These are phyloP conservation scores for Phialophora chinensis DNA, from an alignment of 2,329 filamentous ascomycete genomes.

Conservation along the genomic window DNA sequence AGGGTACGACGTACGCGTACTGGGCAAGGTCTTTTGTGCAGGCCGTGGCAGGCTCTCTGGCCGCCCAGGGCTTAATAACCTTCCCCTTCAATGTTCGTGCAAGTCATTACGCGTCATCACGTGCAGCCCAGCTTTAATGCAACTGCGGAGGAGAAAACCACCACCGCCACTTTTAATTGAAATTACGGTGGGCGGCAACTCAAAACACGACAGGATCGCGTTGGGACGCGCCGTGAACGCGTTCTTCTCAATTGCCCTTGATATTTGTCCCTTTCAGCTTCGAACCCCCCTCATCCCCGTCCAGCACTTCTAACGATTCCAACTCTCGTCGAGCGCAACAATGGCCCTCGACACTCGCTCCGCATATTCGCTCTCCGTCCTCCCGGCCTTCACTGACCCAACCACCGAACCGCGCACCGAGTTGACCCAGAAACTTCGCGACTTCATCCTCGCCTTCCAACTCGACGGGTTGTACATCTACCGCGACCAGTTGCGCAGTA, in stretches of 20 bases:
- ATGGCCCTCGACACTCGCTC: constrained; percentile 79
- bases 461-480: constrained; percentile 95
- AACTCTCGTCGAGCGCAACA: constrained; percentile 4
- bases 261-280: neutral
- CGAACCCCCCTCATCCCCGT: neutral
- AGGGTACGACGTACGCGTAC: too few relatives aligned
- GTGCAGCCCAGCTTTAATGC: neutral
- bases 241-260: neutral
- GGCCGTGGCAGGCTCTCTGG: too few relatives aligned
- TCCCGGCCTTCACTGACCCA: constrained; percentile 69
- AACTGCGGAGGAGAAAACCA: too few relatives aligned
- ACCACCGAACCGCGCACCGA: constrained; percentile 72
- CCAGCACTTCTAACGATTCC: neutral
- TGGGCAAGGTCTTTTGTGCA: too few relatives aligned
- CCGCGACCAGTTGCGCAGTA: constrained; percentile 95
- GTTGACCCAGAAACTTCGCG: constrained; percentile 78
- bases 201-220: neutral
- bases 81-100: too few relatives aligned
- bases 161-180: constrained; percentile 4
- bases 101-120: neutral
- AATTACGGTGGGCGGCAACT: constrained; percentile 1
- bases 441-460: constrained; percentile 92
- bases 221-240: neutral
- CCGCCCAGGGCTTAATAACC: too few relatives aligned
- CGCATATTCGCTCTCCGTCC: constrained; percentile 83